These are phyloP conservation scores for Cucurbita pepo DNA, from an alignment of 306 rosid species.

Conservation along the genomic window DNA sequence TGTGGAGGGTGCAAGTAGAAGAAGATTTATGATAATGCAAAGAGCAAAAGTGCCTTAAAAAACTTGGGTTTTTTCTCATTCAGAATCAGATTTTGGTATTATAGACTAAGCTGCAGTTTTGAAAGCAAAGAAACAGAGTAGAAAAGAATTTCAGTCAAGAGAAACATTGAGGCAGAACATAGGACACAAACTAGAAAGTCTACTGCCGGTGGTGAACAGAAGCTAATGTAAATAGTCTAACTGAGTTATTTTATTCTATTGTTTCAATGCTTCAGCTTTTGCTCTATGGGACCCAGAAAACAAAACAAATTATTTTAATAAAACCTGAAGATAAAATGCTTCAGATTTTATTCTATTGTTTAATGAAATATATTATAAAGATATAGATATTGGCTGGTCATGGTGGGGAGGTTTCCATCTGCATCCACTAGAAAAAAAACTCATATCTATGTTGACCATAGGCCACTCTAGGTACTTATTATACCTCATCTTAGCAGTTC, in stretches of 20 bases:
- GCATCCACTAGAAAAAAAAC: not conserved
- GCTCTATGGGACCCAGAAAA: not conserved
- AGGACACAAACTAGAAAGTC: not conserved
- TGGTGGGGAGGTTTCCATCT: not conserved
- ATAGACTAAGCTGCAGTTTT: not conserved
- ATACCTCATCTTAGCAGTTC: not conserved
- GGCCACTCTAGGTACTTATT: not conserved
- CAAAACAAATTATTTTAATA: not conserved
- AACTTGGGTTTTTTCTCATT: not conserved
- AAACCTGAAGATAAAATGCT: no score
- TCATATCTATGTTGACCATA: not conserved
- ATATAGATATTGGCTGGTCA: not conserved
- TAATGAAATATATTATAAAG: not conserved
- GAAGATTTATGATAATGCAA: slow-evolving; percentile 55
- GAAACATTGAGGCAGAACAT: not conserved
- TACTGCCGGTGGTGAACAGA: not conserved
- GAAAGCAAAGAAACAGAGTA: not conserved
- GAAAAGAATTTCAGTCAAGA: not conserved
- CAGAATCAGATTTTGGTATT: not conserved
- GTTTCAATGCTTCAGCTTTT: not conserved
- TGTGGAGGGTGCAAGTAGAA: slow-evolving; percentile 43
- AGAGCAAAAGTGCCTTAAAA: slow-evolving; percentile 32
- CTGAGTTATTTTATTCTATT: not conserved
- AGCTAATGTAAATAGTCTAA: slow-evolving; percentile 4
- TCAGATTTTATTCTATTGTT: no score